Evolutionary conservation across 345 rosid species (phyloP).

Genomic region (Hevea brasiliensis): DNA sequence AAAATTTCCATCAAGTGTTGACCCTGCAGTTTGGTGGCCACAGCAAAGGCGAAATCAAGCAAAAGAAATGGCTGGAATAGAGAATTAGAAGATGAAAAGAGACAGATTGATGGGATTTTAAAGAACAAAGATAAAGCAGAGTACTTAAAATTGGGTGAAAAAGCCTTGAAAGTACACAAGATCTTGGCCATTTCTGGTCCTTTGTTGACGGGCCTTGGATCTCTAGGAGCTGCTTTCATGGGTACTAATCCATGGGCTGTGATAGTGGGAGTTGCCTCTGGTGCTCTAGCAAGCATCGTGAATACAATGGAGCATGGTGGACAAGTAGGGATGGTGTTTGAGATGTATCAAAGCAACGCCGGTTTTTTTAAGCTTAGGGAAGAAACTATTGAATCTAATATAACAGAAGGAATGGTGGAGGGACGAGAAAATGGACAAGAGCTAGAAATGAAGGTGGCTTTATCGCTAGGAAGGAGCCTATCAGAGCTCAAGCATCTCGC

Average conservation of each 20-base stretch:
- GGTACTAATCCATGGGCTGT: conserved; percentile 30
- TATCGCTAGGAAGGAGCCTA: conserved; percentile 50
- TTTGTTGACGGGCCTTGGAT: conserved; percentile 41
- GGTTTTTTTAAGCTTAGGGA: conserved; percentile 47
- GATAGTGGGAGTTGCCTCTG: conserved; percentile 35
- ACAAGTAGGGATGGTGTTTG: conserved; percentile 59
- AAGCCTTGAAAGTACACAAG: conserved; percentile 43
- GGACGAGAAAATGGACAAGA: conserved; percentile 48
- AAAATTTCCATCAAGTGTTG: conserved; percentile 43
- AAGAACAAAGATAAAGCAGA: conserved; percentile 46
- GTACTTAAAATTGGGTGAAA: conserved; percentile 39
- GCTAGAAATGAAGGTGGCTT: conserved; percentile 38
- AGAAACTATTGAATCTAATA: conserved; percentile 43
- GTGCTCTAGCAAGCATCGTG: conserved; percentile 41
- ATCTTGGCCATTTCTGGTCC: conserved; percentile 50
- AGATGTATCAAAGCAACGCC: conserved; percentile 50
- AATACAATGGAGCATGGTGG: conserved; percentile 49
- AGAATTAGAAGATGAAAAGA: conserved; percentile 46
- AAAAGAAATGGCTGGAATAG: conserved; percentile 41
- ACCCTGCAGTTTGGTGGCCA: conserved; percentile 62
- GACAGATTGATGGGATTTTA: conserved; percentile 29
- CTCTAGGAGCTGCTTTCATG: conserved; percentile 39
- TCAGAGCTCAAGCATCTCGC: conserved; percentile 44
- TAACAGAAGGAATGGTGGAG: conserved; percentile 31
- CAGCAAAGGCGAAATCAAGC: not conserved